Conservation (phyloP, 2,329 filamentous ascomycete genomes). For the Calonectria montana region DNA sequence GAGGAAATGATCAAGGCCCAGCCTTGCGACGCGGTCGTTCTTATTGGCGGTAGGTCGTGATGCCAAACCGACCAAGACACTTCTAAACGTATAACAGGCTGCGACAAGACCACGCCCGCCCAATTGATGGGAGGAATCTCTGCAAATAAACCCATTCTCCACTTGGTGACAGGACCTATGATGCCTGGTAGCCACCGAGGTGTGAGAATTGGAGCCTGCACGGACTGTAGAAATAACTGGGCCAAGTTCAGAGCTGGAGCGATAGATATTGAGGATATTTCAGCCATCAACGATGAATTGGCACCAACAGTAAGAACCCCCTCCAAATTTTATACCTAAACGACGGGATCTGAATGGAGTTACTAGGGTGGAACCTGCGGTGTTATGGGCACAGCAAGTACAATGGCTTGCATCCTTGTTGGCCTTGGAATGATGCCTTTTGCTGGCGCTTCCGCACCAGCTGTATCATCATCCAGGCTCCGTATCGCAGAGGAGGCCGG, state of each 20-base stretch:
- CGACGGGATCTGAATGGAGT: background rate
- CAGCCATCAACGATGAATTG: constrained; percentile 76
- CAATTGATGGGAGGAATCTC: constrained; percentile 82
- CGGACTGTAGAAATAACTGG: constrained; percentile 81
- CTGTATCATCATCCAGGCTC: constrained; percentile 81
- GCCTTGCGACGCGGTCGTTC: constrained; percentile 74
- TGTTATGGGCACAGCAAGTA: constrained; percentile 93
- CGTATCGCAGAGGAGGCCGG: constrained; percentile 82
- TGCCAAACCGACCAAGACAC: too few species aligned
- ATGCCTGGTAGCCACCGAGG: constrained; percentile 77
- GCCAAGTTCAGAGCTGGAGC: constrained; percentile 73
- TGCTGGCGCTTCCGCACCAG: constrained; percentile 81
- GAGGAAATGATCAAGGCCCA: constrained; percentile 82
- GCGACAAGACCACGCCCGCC: constrained; percentile 80
- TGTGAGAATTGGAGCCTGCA: constrained; percentile 76
- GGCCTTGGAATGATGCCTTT: constrained; percentile 85
- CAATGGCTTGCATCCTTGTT: constrained; percentile 87
- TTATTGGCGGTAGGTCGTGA: constrained; percentile 68
- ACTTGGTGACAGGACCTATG: constrained; percentile 79
- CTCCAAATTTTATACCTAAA: background rate
- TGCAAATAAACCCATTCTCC: constrained; percentile 77
- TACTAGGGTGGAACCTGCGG: constrained; percentile 79
- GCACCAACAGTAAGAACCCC: constrained; percentile 70
- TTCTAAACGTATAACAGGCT: constrained; percentile 57
- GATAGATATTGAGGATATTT: constrained; percentile 79